These are phyloP conservation scores for barrel medic (Medicago truncatula) DNA, from an alignment of 306 rosid species.

Conservation along the genomic window MtrunA17r5.0-ANR NC_053046.1:28736001-28736500, in stretches of 20 bases:
- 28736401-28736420: too few relatives aligned
- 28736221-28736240: conserved; percentile 71
- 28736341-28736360: conserved; percentile 35
- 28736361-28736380: conserved; percentile 66
- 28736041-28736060: too few relatives aligned
- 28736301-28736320: conserved; percentile 75
- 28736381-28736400: conserved; percentile 89
- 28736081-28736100: conserved; percentile 63
- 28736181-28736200: conserved; percentile 81
- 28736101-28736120: conserved; percentile 73
- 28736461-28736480: conserved; percentile 25
- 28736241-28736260: conserved; percentile 82
- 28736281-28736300: conserved; percentile 79
- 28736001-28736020: too few relatives aligned
- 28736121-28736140: conserved; percentile 72
- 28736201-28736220: conserved; percentile 88
- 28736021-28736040: too few relatives aligned
- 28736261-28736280: conserved; percentile 87
- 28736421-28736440: too few relatives aligned
- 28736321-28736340: background rate
- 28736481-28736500: conserved; percentile 16
- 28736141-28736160: conserved; percentile 70
- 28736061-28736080: conserved; percentile 7
- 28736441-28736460: too few relatives aligned
- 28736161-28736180: conserved; percentile 71